These are phyloP conservation scores for Pisolithus albus DNA, from an alignment of 768 basidiomycete genomes.

Conservation along the genomic window DNA sequence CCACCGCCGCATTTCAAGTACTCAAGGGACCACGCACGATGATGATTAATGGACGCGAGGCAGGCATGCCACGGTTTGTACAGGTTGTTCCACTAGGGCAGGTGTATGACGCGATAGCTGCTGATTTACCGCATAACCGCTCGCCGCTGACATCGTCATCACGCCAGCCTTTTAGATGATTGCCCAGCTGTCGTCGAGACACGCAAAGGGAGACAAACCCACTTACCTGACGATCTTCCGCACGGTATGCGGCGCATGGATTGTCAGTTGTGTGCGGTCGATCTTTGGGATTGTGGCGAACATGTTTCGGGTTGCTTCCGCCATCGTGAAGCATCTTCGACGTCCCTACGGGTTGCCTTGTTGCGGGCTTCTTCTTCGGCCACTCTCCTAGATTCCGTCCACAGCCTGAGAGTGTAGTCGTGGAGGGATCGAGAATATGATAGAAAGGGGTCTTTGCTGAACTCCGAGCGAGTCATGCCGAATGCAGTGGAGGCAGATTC, in stretches of 20 bases:
- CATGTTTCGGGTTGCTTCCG: conserved; percentile 15
- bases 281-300: conserved; percentile 4
- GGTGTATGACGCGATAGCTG: background rate
- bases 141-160: background rate
- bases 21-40: background rate
- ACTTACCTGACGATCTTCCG: background rate
- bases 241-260: background rate
- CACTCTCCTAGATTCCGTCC: conserved; percentile 57
- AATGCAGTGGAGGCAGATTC: background rate
- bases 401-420: conserved; percentile 59
- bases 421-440: conserved; percentile 60
- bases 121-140: background rate
- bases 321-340: conserved; percentile 20
- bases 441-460: conserved; percentile 32
- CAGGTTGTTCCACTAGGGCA: background rate
- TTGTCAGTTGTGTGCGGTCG: conserved; percentile 2
- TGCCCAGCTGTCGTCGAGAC: background rate
- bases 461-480: conserved; percentile 3
- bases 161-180: background rate
- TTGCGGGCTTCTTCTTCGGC: conserved; percentile 45
- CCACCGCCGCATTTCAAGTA: background rate
- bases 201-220: too few relatives aligned
- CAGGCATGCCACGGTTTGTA: background rate
- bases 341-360: conserved; percentile 18
- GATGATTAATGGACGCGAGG: background rate